phyloP scores from a whole-genome alignment of 75 land plant genomes.

The Cryptomeria japonica region DNA sequence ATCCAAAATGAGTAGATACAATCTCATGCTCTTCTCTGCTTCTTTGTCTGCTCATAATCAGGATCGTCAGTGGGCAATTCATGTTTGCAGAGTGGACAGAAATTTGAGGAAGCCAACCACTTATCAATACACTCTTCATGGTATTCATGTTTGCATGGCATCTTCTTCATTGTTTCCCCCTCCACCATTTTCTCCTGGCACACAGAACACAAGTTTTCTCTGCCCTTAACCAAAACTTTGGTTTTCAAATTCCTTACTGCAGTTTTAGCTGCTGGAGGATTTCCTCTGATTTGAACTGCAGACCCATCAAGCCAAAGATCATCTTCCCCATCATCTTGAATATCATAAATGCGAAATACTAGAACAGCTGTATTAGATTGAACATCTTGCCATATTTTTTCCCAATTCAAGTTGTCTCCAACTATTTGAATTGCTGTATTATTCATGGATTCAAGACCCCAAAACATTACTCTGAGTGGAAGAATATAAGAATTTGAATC shows the following conservation, averaged over 20 bases:
- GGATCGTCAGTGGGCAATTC: conserved; percentile 13
- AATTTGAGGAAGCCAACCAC: conserved; percentile 11
- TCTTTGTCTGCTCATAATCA: not conserved
- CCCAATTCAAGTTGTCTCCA: not conserved
- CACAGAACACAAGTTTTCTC: not conserved
- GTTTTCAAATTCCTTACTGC: not conserved
- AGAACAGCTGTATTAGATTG: not conserved
- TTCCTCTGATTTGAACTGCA: not conserved
- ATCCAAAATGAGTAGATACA: too few relatives aligned
- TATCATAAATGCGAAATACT: not conserved
- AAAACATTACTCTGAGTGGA: not conserved
- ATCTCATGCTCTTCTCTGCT: too few relatives aligned
- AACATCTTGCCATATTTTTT: not conserved
- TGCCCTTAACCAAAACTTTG: not conserved
- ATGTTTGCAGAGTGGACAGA: conserved; percentile 17
- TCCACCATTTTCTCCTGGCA: not conserved
- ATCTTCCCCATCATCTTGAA: not conserved
- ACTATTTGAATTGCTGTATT: not conserved
- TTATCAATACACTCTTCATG: conserved; percentile 16
- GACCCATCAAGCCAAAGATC: not conserved
- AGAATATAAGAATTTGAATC: not conserved
- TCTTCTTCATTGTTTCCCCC: not conserved
- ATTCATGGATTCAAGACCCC: not conserved
- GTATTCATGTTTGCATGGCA: conserved; percentile 21
- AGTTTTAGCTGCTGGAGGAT: not conserved